A percentile compares a stretch with the other conserved stretches of the same genome.
Evolutionary conservation across 345 rosid genomes (phyloP).

Genomic region (Dipteronia sinensis): DNA sequence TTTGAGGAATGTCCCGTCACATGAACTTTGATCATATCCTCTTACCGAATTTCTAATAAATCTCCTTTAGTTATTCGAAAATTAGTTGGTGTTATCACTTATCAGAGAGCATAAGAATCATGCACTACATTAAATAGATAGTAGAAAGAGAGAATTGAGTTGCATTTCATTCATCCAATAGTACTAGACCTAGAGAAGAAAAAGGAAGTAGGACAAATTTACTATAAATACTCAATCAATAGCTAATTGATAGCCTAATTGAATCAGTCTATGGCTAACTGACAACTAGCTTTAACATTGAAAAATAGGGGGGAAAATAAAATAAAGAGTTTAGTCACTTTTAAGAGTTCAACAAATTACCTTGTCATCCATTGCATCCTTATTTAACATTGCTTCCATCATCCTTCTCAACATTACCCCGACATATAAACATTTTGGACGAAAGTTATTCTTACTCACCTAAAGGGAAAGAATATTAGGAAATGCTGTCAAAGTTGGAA

Average conservation of each 20-base stretch:
- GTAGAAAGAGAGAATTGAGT: too few species aligned
- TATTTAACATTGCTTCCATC: slow-evolving; percentile 90
- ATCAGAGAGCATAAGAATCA: too few species aligned
- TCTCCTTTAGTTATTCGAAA: too few species aligned
- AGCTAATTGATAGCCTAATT: too few species aligned
- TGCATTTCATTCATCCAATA: neutral
- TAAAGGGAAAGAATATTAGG: slow-evolving; percentile 28
- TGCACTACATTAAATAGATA: neutral
- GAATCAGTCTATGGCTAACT: too few species aligned
- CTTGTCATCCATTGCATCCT: slow-evolving; percentile 99
- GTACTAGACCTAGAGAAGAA: neutral
- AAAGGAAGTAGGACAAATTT: too few species aligned
- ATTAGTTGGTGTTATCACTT: too few species aligned
- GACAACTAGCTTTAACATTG: neutral
- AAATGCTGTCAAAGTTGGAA: slow-evolving; percentile 16
- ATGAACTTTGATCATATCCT: too few species aligned
- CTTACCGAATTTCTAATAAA: too few species aligned
- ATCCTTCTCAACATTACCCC: slow-evolving; percentile 94
- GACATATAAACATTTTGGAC: slow-evolving; percentile 87
- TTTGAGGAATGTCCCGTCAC: too few species aligned
- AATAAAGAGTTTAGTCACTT: neutral
- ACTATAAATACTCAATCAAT: too few species aligned
- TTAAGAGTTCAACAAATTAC: slow-evolving; percentile 33
- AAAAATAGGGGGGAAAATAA: neutral
- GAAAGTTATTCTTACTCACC: slow-evolving; percentile 72